Percentiles rank a stretch among this genome's conserved stretches.
phyloP scores from a whole-genome alignment of 768 basidiomycete species.

The Serendipita sp. region DNA sequence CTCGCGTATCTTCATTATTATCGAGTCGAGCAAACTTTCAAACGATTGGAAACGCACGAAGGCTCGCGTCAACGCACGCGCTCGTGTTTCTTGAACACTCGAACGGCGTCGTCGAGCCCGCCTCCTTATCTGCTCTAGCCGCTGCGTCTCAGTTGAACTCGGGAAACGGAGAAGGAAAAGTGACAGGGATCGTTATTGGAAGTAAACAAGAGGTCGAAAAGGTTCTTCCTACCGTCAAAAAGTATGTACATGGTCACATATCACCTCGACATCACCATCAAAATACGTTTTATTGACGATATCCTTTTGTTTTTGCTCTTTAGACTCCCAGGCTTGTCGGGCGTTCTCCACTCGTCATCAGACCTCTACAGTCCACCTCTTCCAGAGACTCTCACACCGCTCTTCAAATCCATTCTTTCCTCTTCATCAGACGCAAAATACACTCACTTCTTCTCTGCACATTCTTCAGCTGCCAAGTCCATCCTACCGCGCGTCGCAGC shows the following conservation, averaged over 20 bases:
- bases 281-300: constrained; percentile 8
- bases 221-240: constrained; percentile 64
- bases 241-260: constrained; percentile 36
- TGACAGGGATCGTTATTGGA: constrained; percentile 67
- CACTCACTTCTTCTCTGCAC: constrained; percentile 86
- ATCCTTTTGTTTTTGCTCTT: background rate
- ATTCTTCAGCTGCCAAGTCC: constrained; percentile 85
- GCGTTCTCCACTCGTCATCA: constrained; percentile 55
- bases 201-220: constrained; percentile 45
- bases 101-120: constrained; percentile 64
- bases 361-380: constrained; percentile 51
- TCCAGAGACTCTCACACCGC: constrained; percentile 68
- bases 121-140: constrained; percentile 78
- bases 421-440: constrained; percentile 38
- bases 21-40: background rate
- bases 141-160: constrained; percentile 72
- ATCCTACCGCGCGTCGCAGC: constrained; percentile 87
- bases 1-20: background rate
- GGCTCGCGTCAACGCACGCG: constrained; percentile 41
- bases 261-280: no score
- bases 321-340: constrained; percentile 53
- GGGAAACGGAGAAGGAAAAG: constrained; percentile 35
- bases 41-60: background rate
- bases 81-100: constrained; percentile 86
- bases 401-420: constrained; percentile 61